These are phyloP conservation scores for Diplodia intermedia DNA, from an alignment of 2,329 filamentous ascomycete genomes.

Conservation along the genomic window DNA sequence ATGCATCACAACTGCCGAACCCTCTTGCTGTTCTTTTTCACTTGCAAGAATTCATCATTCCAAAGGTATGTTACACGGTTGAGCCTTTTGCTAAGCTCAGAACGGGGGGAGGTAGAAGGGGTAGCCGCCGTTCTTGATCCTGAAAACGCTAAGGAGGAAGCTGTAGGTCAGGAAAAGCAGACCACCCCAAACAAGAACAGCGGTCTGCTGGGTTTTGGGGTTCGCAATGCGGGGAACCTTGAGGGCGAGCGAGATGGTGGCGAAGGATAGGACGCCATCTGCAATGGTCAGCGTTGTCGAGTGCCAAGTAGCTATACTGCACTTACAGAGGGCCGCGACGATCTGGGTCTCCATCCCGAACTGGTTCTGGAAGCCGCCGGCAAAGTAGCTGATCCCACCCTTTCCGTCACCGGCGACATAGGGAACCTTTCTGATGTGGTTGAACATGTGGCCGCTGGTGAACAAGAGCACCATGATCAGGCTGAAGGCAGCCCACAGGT, in stretches of 20 bases:
- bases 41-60: background rate
- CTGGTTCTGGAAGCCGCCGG: conserved; percentile 90
- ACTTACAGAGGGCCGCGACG: conserved; percentile 89
- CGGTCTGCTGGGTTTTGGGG: conserved; percentile 76
- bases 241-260: conserved; percentile 85
- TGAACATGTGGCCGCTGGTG: conserved; percentile 98
- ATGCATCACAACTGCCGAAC: no score
- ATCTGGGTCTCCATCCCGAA: conserved; percentile 96
- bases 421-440: conserved; percentile 94
- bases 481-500: conserved; percentile 90
- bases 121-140: conserved; percentile 92
- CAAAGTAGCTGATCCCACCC: conserved; percentile 89
- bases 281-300: conserved; percentile 32
- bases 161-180: conserved; percentile 86
- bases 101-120: conserved; percentile 95
- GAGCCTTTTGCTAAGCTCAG: conserved; percentile 46
- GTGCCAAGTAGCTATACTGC: background rate
- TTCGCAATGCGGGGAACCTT: conserved; percentile 91
- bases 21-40: background rate
- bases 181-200: conserved; percentile 78
- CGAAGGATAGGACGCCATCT: conserved; percentile 86
- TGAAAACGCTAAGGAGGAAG: conserved; percentile 92
- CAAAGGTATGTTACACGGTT: conserved; percentile 5
- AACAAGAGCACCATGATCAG: conserved; percentile 90
- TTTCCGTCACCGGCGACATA: conserved; percentile 86